phyloP scores from a whole-genome alignment of 768 basidiomycete genomes.

The Collybia sordida region DNA sequence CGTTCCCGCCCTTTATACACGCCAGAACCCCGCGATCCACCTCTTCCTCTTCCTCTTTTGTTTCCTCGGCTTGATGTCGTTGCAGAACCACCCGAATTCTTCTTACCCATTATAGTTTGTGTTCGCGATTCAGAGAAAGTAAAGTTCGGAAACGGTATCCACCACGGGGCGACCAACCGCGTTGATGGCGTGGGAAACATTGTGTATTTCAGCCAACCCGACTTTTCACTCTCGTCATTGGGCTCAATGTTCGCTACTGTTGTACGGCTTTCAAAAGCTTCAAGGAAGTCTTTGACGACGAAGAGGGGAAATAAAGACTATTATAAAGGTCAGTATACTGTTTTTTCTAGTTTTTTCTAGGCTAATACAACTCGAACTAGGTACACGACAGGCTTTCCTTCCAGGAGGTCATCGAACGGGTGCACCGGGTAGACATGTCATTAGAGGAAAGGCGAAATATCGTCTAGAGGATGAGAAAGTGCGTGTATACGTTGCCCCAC shows the following conservation, averaged over 20 bases:
- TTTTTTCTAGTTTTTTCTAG: neutral
- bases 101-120: slow-evolving; percentile 34
- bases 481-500: slow-evolving; percentile 81
- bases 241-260: slow-evolving; percentile 66
- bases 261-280: slow-evolving; percentile 77
- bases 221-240: neutral
- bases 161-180: too few relatives aligned
- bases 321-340: slow-evolving; percentile 77
- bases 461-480: slow-evolving; percentile 81
- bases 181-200: too few relatives aligned
- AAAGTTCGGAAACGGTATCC: too few relatives aligned
- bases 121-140: too few relatives aligned
- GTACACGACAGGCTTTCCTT: slow-evolving; percentile 79
- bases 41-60: slow-evolving; percentile 32
- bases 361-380: slow-evolving; percentile 34
- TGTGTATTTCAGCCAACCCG: too few relatives aligned
- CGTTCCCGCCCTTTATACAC: slow-evolving; percentile 16
- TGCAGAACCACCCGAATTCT: slow-evolving; percentile 29
- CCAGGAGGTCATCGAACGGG: slow-evolving; percentile 87
- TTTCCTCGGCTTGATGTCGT: slow-evolving; percentile 33
- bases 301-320: slow-evolving; percentile 95
- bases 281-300: slow-evolving; percentile 75
- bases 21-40: slow-evolving; percentile 15
- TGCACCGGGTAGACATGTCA: slow-evolving; percentile 83
- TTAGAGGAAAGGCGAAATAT: slow-evolving; percentile 78